Evolutionary conservation across 805 yeast species (phyloP), one percentile per base, ranked within the genome.

Genomic region (Pichia deserticola): DNA sequence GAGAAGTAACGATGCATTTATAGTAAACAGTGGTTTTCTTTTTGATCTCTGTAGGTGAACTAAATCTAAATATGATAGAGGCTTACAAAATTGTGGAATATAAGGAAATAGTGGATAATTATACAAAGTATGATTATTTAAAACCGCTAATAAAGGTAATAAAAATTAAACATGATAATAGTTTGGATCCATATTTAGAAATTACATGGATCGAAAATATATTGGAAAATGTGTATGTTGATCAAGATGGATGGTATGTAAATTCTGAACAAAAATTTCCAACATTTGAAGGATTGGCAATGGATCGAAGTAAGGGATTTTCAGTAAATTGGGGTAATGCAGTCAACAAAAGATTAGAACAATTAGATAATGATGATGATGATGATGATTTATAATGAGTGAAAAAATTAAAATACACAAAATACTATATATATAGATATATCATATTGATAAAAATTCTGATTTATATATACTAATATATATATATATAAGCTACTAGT

Each of bases 221-320:
- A 5, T 15, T 20, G 12, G 52, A 50, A 13, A 4, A 11, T 2
- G 53, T 63, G 1, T 45, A 44, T 10, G 65, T 65, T 20, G 46
- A 55, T 28, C 45, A 41, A 3, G 51, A 57, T 44, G 70, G 70
- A 1, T 65, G 70, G 70, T 59, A 47, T 42, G 20, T 35, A 7
- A 15, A 10, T 5, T 12, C 36, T n/a, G 27, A 40, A 5, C 37
- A 35, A 6, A 38, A 43, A 7, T 58, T 51, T 47, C 67, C 70
- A 32, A 63, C 68, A 3, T 66, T 66, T 54, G 69, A 66, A 47
- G 52, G 62, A 15, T 47, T 65, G 7, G 61, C 62, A 4, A 48
- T 51, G 49, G 43, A 48, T 6, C 36, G 45, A 29, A 57, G 59
- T 44, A 10, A 28, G 2, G 42, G 29, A 7, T 62, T 60, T 42